These are phyloP conservation scores for Dactylis glomerata DNA, from an alignment of 176 grass and related monocot species.

Conservation along the genomic window DNA sequence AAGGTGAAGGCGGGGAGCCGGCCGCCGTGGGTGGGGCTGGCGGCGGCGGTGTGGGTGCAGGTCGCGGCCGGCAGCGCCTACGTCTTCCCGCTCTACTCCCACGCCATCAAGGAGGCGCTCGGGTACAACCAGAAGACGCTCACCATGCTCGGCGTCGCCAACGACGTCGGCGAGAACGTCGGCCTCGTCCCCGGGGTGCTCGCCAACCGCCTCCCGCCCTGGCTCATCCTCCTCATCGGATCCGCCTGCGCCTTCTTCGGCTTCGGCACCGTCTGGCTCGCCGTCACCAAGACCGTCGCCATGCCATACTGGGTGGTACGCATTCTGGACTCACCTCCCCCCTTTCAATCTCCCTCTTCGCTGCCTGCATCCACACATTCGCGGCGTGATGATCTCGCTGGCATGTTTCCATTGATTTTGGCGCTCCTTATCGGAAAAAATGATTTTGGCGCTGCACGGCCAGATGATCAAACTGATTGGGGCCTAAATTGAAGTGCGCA, in stretches of 20 bases:
- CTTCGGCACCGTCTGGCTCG: conserved; percentile 80
- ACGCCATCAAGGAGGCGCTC: conserved; percentile 58
- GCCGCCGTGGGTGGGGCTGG: conserved; percentile 91
- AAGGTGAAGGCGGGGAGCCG: conserved; percentile 71
- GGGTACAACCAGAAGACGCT: conserved; percentile 66
- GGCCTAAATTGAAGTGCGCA: not conserved
- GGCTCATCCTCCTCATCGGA: conserved; percentile 73
- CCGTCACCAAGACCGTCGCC: conserved; percentile 66
- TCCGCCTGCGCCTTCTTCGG: conserved; percentile 75
- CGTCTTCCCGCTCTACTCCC: conserved; percentile 88
- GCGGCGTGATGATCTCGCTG: not conserved
- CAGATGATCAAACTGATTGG: not conserved
- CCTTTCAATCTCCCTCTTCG: not conserved
- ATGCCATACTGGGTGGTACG: conserved; percentile 79
- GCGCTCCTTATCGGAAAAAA: too few relatives aligned
- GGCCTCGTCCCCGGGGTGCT: conserved; percentile 66
- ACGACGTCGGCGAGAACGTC: conserved; percentile 90
- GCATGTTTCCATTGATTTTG: not conserved
- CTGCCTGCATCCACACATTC: not conserved
- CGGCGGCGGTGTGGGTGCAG: conserved; percentile 86
- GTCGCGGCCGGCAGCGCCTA: conserved; percentile 82
- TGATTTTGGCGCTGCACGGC: not conserved
- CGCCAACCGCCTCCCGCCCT: conserved; percentile 69
- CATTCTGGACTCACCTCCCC: not conserved
- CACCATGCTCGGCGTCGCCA: conserved; percentile 91